Conservation (phyloP, 192 early-diverging fungal genomes). For the Gamsiella multidivaricata region DNA sequence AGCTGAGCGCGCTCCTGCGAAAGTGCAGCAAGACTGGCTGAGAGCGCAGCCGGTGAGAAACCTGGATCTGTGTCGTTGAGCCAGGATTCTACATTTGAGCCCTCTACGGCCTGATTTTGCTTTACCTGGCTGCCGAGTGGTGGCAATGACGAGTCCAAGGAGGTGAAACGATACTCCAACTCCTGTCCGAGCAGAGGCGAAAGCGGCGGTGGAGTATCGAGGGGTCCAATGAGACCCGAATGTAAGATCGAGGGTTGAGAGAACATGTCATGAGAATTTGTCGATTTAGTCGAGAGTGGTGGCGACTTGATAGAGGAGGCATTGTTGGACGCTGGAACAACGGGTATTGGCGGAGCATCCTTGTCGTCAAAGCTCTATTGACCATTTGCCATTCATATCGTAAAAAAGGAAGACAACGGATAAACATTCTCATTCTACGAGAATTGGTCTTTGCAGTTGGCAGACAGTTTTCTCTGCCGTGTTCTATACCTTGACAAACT, state of each 20-base stretch:
- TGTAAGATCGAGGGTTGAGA: not conserved
- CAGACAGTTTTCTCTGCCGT: not conserved
- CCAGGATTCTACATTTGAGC: constrained; percentile 24
- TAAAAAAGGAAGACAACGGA: not conserved
- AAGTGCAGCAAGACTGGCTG: constrained; percentile 10
- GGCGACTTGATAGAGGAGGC: not conserved
- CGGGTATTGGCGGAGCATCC: constrained; percentile 48
- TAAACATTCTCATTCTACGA: not conserved
- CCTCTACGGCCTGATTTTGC: not conserved
- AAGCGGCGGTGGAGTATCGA: constrained; percentile 39
- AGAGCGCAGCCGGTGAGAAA: constrained; percentile 12
- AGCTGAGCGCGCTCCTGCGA: not conserved
- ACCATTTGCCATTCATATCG: not conserved
- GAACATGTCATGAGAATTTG: constrained; percentile 15
- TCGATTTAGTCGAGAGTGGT: not conserved
- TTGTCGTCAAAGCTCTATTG: constrained; percentile 48
- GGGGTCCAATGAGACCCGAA: constrained; percentile 9
- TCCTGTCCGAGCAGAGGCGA: constrained; percentile 38
- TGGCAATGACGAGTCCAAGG: not conserved
- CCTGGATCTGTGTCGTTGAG: constrained; percentile 5
- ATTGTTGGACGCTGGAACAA: constrained; percentile 1
- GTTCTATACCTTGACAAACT: constrained; percentile 45
- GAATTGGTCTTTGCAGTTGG: not conserved
- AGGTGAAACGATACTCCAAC: constrained; percentile 4
- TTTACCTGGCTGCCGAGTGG: not conserved